phyloP scores from a whole-genome alignment of 345 rosid genomes.

The thale cress (Arabidopsis thaliana) region TAIR10.1 NC_003071.7:6996501-6997000 shows the following conservation, averaged over 20 bases:
- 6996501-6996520: no score
- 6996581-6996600: no score
- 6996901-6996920: constrained; percentile 58
- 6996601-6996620: no score
- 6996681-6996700: no score
- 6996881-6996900: constrained; percentile 62
- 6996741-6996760: constrained; percentile 13
- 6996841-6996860: constrained; percentile 56
- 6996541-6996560: no score
- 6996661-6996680: no score
- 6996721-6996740: constrained; percentile 14
- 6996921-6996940: constrained; percentile 57
- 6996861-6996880: constrained; percentile 47
- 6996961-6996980: constrained; percentile 65
- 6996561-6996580: no score
- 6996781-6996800: constrained; percentile 51
- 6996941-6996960: constrained; percentile 70
- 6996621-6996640: no score
- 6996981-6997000: constrained; percentile 75
- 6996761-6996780: constrained; percentile 24
- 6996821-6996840: constrained; percentile 74
- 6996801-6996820: constrained; percentile 58
- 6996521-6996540: no score
- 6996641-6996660: no score
- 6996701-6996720: background rate